Evolutionary conservation across 306 rosid species (phyloP), one percentile per base, ranked within the genome.

Genomic region (Malus orientalis): DNA sequence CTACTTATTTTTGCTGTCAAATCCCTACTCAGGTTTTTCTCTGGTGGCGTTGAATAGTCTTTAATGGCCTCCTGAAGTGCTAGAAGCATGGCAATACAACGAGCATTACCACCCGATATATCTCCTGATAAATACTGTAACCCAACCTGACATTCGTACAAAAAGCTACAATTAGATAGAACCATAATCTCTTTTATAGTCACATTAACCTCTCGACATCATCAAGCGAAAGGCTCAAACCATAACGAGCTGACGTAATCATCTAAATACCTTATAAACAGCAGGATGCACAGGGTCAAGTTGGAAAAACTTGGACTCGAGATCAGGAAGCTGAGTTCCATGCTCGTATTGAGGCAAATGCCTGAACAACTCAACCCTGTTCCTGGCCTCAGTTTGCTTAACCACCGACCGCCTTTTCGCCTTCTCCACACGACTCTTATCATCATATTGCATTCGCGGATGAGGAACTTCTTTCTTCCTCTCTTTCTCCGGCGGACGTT

Each of bases 301-400:
- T 77, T 88, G 92, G 85, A 91, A 93, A 81, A 88, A 70, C 78
- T 70, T 93, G n/a, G 93, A 77, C 76, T 89, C 90, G 62, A 93
- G 91, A 80, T 87, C 85, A 76, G 92, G 91, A 81, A 91, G 91
- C 79, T 87, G 92, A 71, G 83, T 83, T 42, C 93, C 96, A 79
- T 85, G 86, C 82, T 93, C 97, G 67, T 89, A 91, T 69, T 93
- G 98, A 75, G 97, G 97, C 91, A 93, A 88, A 86, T 93, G 97
- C 82, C 85, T 79, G 84, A 93, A 93, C 73, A 93, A 77, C 87
- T 93, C 98, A 76, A 89, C 98, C 85, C 91, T 87, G 76, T 91
- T 93, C 79, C 86, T 86, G 62, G 92, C 93, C 88, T 91, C 96
- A 67, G 91, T 91, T 89, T 87, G 96, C 77, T 86, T 84, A 61